Evolutionary conservation across 192 early-diverging fungal species (phyloP).

Genomic region (Podila verticillata): DNA sequence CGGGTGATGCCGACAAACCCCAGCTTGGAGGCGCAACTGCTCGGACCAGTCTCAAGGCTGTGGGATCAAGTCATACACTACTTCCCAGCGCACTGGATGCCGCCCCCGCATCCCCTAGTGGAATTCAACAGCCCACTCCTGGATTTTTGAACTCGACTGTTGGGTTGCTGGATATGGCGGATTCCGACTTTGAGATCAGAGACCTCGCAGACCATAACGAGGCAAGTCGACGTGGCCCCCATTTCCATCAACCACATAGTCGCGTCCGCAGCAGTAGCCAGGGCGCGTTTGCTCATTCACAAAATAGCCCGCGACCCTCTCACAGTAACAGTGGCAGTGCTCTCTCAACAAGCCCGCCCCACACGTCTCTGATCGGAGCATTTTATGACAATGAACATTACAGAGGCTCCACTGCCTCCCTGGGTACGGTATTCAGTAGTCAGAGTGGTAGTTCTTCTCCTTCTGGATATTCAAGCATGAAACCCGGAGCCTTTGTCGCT

Average conservation of each 20-base stretch:
- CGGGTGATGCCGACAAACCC: no score
- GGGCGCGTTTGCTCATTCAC: background rate
- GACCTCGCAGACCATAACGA: background rate
- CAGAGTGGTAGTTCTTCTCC: background rate
- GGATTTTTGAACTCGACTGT: slow-evolving; percentile 28
- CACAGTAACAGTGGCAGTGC: background rate
- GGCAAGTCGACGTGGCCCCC: background rate
- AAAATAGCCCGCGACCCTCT: background rate
- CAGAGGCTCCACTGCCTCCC: slow-evolving; percentile 19
- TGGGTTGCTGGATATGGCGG: slow-evolving; percentile 12
- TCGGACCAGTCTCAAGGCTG: no score
- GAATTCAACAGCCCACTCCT: background rate
- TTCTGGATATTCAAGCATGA: background rate
- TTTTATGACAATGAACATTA: background rate
- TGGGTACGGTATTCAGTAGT: slow-evolving; percentile 4
- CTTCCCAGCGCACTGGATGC: no score
- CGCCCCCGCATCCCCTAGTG: no score
- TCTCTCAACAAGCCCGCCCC: background rate
- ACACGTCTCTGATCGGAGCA: slow-evolving; percentile 10
- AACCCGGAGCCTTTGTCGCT: slow-evolving; percentile 6
- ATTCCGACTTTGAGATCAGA: background rate
- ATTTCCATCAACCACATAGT: background rate
- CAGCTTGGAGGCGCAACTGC: no score
- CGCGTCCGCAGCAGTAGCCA: background rate
- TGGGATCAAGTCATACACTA: no score